Base-by-base conservation (phyloP, 345 rosid species). In the Reutealis trisperma region DNA sequence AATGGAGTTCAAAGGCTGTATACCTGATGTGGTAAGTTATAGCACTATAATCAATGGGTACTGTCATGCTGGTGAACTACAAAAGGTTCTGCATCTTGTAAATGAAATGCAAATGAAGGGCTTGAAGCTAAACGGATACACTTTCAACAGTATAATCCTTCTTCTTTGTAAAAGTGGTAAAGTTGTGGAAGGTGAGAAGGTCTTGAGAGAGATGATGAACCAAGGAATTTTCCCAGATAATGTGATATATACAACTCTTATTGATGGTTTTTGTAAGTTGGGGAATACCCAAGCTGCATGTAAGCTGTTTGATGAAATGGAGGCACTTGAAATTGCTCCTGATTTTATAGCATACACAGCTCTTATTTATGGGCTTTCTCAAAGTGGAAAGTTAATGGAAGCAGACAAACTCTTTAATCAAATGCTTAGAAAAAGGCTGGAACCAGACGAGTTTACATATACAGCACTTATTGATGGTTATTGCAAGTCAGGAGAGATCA, bases 391-490 rank as follows among this genome's bases (percentile, higher is more conserved):
- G 71, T 74, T 93, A 84, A 70, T 70, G 65, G 97, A 95, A 72
- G 98, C 97, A 55, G 83, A 85, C 65, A 88, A 82, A 64, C 80
- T 92, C 16, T 92, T 93, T 73, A 73, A 52, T 75, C 92, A 92
- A 77, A 89, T 95, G 94, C 77, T 80, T 77, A 72, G 77, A 6
- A 79, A 82, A 81, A 92, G 91, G 51, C 75, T 90, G 72, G 78
- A 86, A 74, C 94, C 97, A 6, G 99, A 95, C 84, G 90, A 83
- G 84, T 71, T 95, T 85, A 84, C 92, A 13, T 93, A 85, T 79
- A 90, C 97, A 11, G 84, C 90, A 81, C 90, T 95, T 71, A 89
- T 95, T 67, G 91, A 92, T 89, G 98, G 99, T 73, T 90, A 87
- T 69, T 89, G 98, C 88, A 93, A 90, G 83, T 86, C 87, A 44